Percentiles rank a stretch among this genome's conserved stretches.
These are phyloP conservation scores for Pseudogymnoascus sp. DNA, from an alignment of 2,329 filamentous ascomycete species.

Conservation along the genomic window DNA sequence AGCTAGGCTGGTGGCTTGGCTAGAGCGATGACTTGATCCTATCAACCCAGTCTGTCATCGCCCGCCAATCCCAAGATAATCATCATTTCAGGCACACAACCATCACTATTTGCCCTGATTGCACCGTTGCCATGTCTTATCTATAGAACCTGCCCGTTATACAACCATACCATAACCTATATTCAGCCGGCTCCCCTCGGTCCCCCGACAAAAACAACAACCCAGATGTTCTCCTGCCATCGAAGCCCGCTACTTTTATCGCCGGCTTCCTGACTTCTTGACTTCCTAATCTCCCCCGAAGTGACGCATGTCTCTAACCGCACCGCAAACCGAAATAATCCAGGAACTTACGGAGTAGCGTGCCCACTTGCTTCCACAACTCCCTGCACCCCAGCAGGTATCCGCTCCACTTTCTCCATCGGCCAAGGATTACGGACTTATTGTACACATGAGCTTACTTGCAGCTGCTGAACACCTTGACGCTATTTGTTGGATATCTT, in stretches of 20 bases:
- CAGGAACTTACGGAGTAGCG: constrained; percentile 7
- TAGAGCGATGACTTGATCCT: constrained; percentile 5
- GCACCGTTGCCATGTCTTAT: not conserved
- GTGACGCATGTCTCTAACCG: constrained; percentile 8
- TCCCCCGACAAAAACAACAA: not conserved
- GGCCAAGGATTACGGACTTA: constrained; percentile 8
- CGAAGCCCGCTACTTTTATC: not conserved
- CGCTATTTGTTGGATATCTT: constrained; percentile 7
- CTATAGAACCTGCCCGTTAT: not conserved
- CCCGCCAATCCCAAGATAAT: constrained; percentile 7
- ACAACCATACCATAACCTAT: not conserved
- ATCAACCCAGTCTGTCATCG: constrained; percentile 8
- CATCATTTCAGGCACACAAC: constrained; percentile 6
- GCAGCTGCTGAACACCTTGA: constrained; percentile 1
- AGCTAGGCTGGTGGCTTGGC: constrained; percentile 6
- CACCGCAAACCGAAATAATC: constrained; percentile 6
- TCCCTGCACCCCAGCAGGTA: constrained; percentile 3
- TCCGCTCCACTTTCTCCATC: constrained; percentile 8
- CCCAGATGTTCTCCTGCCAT: constrained; percentile 1
- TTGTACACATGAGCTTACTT: constrained; percentile 9
- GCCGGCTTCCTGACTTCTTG: not conserved
- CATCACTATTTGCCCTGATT: not conserved
- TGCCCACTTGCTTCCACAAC: constrained; percentile 8
- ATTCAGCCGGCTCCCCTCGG: not conserved
- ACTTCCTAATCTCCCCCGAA: not conserved